Percentiles rank a stretch among this genome's conserved stretches.
Evolutionary conservation across 768 basidiomycete genomes (phyloP).

Genomic region (Favolaschia claudopus): DNA sequence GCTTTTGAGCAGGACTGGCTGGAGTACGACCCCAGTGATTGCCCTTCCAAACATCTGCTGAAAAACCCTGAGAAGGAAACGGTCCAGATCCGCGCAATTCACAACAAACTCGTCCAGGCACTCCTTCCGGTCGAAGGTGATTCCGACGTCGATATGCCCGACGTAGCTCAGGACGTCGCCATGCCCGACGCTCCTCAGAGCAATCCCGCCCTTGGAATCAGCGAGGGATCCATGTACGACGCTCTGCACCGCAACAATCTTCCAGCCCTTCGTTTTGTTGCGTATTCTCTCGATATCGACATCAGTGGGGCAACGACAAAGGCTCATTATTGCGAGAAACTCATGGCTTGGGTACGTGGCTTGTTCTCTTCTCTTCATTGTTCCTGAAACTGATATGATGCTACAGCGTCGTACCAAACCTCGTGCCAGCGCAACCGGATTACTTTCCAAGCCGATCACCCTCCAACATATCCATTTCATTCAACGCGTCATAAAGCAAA

Average conservation of each 20-base stretch:
- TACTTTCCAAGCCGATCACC: constrained; percentile 19
- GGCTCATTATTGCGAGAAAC: constrained; percentile 15
- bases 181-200: constrained; percentile 18
- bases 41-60: constrained; percentile 9
- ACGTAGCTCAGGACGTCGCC: constrained; percentile 1
- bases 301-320: not conserved
- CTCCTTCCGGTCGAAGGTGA: constrained; percentile 1
- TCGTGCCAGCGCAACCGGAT: not conserved
- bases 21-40: constrained; percentile 15
- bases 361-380: constrained; percentile 1
- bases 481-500: constrained; percentile 17
- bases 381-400: constrained; percentile 3
- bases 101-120: constrained; percentile 16
- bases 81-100: not conserved
- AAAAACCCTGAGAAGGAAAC: constrained; percentile 8
- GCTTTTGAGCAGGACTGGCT: constrained; percentile 21
- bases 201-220: constrained; percentile 8
- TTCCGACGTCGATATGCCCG: too few relatives aligned
- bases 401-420: constrained; percentile 23
- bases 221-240: constrained; percentile 1
- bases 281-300: constrained; percentile 13
- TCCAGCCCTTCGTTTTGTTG: constrained; percentile 16
- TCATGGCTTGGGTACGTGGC: constrained; percentile 22
- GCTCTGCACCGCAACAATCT: constrained; percentile 4
- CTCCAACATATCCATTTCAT: constrained; percentile 21